Evolutionary conservation across 352 stramenopile species (phyloP).

Genomic region (Globisporangium cederbergense): DNA sequence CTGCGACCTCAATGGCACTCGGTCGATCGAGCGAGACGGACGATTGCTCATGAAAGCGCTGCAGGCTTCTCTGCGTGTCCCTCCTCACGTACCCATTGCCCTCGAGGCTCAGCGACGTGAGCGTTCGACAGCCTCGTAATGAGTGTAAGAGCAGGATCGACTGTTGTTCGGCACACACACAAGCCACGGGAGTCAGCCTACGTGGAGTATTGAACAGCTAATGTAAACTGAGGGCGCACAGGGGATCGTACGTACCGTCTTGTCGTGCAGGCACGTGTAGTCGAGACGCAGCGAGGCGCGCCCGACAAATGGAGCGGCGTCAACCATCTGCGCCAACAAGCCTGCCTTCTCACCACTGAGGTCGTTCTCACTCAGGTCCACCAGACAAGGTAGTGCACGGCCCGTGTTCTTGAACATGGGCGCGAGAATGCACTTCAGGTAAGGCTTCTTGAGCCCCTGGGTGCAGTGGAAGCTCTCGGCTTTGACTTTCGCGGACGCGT

Average conservation of each 20-base stretch:
- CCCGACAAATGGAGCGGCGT: conserved; percentile 33
- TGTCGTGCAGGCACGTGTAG: conserved; percentile 49
- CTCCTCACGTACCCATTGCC: conserved; percentile 58
- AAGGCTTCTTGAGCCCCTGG: conserved; percentile 38
- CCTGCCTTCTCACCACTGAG: conserved; percentile 43
- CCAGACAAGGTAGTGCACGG: conserved; percentile 31
- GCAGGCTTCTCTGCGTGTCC: conserved; percentile 18
- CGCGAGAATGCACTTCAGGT: conserved; percentile 50
- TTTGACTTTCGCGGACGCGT: conserved; percentile 19
- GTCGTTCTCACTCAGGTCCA: conserved; percentile 81
- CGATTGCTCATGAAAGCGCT: conserved; percentile 12
- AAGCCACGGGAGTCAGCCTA: background rate
- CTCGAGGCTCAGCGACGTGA: conserved; percentile 65
- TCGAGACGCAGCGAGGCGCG: conserved; percentile 54
- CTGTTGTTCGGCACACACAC: conserved; percentile 18
- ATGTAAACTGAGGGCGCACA: no score
- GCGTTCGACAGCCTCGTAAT: conserved; percentile 42
- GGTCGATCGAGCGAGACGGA: conserved; percentile 5
- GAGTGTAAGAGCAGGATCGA: conserved; percentile 57
- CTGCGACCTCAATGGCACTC: conserved; percentile 35
- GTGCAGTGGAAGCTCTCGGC: conserved; percentile 20
- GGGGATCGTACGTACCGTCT: conserved; percentile 30
- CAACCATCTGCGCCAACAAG: conserved; percentile 46
- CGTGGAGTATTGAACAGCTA: background rate
- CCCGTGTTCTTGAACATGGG: conserved; percentile 68